These are phyloP conservation scores for Penicillium capsulatum DNA, from an alignment of 2,329 filamentous ascomycete species.

Conservation along the genomic window DNA sequence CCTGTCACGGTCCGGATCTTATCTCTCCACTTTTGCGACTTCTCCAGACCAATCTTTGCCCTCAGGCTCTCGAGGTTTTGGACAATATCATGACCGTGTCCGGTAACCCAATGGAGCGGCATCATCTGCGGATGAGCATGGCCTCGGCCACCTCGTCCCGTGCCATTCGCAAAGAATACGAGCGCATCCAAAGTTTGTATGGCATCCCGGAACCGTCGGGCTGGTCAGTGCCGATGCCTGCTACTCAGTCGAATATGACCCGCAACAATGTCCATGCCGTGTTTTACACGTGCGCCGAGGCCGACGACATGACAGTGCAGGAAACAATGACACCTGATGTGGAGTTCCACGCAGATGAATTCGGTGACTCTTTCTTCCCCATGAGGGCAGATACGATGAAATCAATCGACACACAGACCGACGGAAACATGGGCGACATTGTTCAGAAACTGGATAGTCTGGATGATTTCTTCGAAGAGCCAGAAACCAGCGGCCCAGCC, in stretches of 20 bases:
- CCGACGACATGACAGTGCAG: slow-evolving; percentile 57
- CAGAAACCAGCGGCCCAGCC: slow-evolving; percentile 57
- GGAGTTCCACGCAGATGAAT: slow-evolving; percentile 87
- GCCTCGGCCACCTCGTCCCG: slow-evolving; percentile 74
- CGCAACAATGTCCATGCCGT: slow-evolving; percentile 91
- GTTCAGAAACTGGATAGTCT: slow-evolving; percentile 73
- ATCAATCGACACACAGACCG: slow-evolving; percentile 65
- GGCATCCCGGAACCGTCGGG: slow-evolving; percentile 94
- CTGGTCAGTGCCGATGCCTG: slow-evolving; percentile 93
- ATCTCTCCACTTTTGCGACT: slow-evolving; percentile 88
- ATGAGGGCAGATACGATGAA: slow-evolving; percentile 88
- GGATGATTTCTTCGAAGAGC: slow-evolving; percentile 76
- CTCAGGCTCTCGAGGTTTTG: slow-evolving; percentile 83
- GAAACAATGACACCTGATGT: slow-evolving; percentile 72
- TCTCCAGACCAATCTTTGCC: slow-evolving; percentile 88
- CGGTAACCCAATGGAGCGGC: slow-evolving; percentile 84
- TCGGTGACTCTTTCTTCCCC: slow-evolving; percentile 71
- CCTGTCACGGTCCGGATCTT: slow-evolving; percentile 85
- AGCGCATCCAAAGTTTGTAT: slow-evolving; percentile 88
- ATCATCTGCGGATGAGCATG: slow-evolving; percentile 98
- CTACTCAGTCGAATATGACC: slow-evolving; percentile 80
- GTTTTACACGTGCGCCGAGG: slow-evolving; percentile 85
- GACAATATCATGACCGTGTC: slow-evolving; percentile 96
- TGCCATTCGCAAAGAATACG: slow-evolving; percentile 86
- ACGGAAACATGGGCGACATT: slow-evolving; percentile 73